These are phyloP conservation scores for Serendipita sp. DNA, from an alignment of 1,284 basidiomycete species.

Conservation along the genomic window DNA sequence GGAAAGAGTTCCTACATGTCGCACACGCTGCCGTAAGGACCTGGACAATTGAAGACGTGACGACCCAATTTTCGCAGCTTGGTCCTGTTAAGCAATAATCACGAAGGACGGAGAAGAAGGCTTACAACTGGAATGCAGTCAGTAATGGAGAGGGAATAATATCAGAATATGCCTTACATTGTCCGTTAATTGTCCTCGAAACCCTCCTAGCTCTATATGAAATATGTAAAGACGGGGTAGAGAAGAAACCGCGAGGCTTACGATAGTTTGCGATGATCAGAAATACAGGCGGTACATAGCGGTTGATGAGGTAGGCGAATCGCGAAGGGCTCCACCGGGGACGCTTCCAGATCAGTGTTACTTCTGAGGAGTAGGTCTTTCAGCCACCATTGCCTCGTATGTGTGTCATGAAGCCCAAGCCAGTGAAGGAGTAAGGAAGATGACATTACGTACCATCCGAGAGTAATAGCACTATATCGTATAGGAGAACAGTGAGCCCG, in stretches of 20 bases:
- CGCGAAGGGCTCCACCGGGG: background rate
- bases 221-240: background rate
- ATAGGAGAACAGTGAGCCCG: background rate
- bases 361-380: background rate
- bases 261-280: slow-evolving; percentile 5
- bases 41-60: background rate
- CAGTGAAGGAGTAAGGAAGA: background rate
- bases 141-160: background rate
- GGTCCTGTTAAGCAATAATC: background rate
- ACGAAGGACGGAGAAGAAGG: background rate
- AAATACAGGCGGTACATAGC: slow-evolving; percentile 5
- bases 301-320: background rate
- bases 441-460: background rate
- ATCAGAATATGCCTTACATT: background rate
- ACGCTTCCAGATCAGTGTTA: background rate
- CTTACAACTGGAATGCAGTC: background rate
- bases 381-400: no score
- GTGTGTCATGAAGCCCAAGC: background rate
- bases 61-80: background rate
- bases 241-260: background rate
- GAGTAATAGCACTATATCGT: background rate
- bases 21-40: background rate
- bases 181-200: background rate
- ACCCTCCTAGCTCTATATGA: background rate
- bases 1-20: background rate